Base-by-base conservation (phyloP, 31 red algal genomes). In the Asparagopsis taxiformis region DNA sequence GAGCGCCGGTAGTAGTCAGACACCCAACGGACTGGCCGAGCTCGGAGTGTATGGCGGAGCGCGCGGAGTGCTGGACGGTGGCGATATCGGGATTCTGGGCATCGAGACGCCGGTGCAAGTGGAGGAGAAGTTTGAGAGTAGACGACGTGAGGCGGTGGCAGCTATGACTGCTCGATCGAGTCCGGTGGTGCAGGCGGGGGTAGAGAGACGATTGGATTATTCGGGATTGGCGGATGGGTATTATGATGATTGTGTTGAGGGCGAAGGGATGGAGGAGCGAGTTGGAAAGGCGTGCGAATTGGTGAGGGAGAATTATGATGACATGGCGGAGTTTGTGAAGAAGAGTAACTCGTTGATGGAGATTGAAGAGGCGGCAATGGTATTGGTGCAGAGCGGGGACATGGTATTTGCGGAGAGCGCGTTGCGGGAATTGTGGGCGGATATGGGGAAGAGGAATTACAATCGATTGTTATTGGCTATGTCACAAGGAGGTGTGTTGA, bases 141-240 rank as follows among this genome's bases (percentile, higher is more conserved):
- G 53, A 25, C 17, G 65, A 50, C 48, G 61, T 25, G 55, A 41
- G 33, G 64, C 65, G 17, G 35, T 80, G 50, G 48, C 50, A 34
- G 46, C 39, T 16, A 54, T 80, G 64, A 65, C 70, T 26, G 24
- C 31, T 17, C 58, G 50, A 0, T 70, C 77, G 35, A 80, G 63
- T 34, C 77, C 77, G 5, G 32, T 34, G 13, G 28, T 80, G 62
- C 55, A 80, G 29, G 62, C 51, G 4, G 65, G 77, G 16, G 32
- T 44, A 35, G 77, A 62, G 35, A 25, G 64, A 22, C 54, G 43
- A 1, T 13, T 80, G 52, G 77, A 80, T 62, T 80, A 60, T 51
- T 70, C 65, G 23, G 64, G 64, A 25, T 26, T 80, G 54, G 77
- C 77, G 6, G 23, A 59, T 52, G 77, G 77, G 21, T 80, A 80